Evolutionary conservation across 768 basidiomycete species (phyloP).

Genomic region (Termitomyces sp.): DNA sequence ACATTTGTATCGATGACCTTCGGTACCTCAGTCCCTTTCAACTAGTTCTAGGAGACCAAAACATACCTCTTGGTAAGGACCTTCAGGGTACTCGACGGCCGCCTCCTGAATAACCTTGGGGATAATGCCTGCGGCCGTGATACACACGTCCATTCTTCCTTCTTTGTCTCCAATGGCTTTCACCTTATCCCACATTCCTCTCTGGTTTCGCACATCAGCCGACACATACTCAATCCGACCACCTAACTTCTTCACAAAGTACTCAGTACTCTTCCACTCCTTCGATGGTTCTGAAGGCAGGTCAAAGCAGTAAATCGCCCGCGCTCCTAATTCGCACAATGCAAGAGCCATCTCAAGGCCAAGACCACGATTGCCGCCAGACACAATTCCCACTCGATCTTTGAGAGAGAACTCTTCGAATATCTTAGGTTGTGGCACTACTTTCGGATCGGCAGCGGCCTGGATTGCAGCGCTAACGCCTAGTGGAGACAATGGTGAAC

Average conservation of each 20-base stretch:
- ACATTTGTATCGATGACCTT: constrained; percentile 68
- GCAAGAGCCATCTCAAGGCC: constrained; percentile 79
- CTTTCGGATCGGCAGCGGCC: constrained; percentile 28
- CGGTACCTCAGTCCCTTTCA: not conserved
- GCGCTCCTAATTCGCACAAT: constrained; percentile 66
- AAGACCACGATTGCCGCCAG: constrained; percentile 61
- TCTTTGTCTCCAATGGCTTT: constrained; percentile 62
- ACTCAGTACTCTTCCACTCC: constrained; percentile 49
- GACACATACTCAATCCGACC: constrained; percentile 53
- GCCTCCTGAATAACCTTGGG: constrained; percentile 45
- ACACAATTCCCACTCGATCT: constrained; percentile 54
- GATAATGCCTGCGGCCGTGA: constrained; percentile 74
- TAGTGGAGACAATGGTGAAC: constrained; percentile 52
- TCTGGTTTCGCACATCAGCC: constrained; percentile 63
- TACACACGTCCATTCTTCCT: constrained; percentile 64
- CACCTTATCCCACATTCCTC: constrained; percentile 47
- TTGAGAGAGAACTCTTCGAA: constrained; percentile 54
- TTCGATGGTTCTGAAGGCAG: constrained; percentile 47
- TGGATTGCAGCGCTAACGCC: constrained; percentile 57
- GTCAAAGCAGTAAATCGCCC: constrained; percentile 65
- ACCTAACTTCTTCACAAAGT: constrained; percentile 42
- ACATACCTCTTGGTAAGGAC: constrained; percentile 52
- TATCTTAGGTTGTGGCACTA: constrained; percentile 41
- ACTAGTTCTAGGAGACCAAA: not conserved
- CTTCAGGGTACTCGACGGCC: constrained; percentile 58